A percentile compares a stretch with the other conserved stretches of the same genome.
Evolutionary conservation across 352 stramenopile species (phyloP).

Genomic region (Pythium rishiriense): DNA sequence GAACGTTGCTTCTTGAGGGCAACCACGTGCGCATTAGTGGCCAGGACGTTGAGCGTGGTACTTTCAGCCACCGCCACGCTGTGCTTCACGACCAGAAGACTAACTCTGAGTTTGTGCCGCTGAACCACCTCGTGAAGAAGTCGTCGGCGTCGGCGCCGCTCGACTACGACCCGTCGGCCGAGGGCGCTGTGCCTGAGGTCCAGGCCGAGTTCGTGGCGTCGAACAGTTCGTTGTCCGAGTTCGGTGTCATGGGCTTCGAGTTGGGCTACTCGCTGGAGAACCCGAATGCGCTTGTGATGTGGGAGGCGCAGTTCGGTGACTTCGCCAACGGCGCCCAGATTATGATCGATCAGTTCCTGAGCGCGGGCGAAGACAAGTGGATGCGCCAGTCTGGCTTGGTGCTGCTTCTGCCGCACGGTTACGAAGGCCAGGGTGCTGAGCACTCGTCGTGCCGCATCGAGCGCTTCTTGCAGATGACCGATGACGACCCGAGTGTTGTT

Average conservation of each 20-base stretch:
- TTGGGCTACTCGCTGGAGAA: slow-evolving; percentile 85
- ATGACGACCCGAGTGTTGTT: slow-evolving; percentile 76
- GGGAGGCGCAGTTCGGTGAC: slow-evolving; percentile 91
- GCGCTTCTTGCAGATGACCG: slow-evolving; percentile 78
- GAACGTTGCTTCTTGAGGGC: slow-evolving; percentile 79
- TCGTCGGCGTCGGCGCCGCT: slow-evolving; percentile 95
- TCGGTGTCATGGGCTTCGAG: slow-evolving; percentile 85
- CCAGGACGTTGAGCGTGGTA: slow-evolving; percentile 89
- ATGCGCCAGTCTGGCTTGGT: slow-evolving; percentile 88
- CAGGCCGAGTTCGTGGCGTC: slow-evolving; percentile 47
- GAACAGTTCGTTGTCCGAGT: slow-evolving; percentile 82
- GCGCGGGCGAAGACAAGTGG: slow-evolving; percentile 87
- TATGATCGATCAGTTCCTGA: slow-evolving; percentile 88
- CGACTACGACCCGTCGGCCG: slow-evolving; percentile 46
- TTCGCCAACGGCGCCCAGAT: slow-evolving; percentile 89
- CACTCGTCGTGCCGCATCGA: slow-evolving; percentile 85
- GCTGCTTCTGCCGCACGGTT: slow-evolving; percentile 78
- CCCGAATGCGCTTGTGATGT: slow-evolving; percentile 82
- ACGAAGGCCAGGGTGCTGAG: slow-evolving; percentile 85
- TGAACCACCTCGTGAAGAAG: slow-evolving; percentile 83
- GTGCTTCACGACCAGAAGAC: slow-evolving; percentile 93
- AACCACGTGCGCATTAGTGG: slow-evolving; percentile 84
- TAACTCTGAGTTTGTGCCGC: slow-evolving; percentile 85
- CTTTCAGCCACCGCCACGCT: slow-evolving; percentile 89
- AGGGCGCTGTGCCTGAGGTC: slow-evolving; percentile 40